Percentiles rank a stretch among this genome's conserved stretches.
These are phyloP conservation scores for Pyrus pyrifolia DNA, from an alignment of 306 rosid species.

Conservation along the genomic window DNA sequence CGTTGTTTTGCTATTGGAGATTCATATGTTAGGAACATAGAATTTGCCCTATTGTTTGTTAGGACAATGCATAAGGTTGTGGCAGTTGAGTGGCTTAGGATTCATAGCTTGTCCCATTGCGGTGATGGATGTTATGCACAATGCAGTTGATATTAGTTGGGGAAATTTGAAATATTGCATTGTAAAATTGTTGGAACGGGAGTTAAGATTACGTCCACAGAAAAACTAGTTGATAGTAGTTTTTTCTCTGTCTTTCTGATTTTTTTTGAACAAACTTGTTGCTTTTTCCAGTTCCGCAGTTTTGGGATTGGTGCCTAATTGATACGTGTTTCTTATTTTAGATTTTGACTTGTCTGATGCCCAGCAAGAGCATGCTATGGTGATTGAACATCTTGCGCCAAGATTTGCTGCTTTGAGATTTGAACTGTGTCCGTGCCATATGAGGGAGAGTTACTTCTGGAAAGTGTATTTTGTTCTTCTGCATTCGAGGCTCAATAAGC, in stretches of 20 bases:
- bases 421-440: slow-evolving; percentile 92
- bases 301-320: slow-evolving; percentile 16
- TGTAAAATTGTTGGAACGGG: background rate
- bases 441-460: slow-evolving; percentile 95
- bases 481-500: slow-evolving; percentile 82
- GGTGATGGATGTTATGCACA: background rate
- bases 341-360: slow-evolving; percentile 83
- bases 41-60: background rate
- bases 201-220: background rate
- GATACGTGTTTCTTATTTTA: slow-evolving; percentile 28
- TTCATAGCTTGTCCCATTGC: background rate
- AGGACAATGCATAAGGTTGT: background rate
- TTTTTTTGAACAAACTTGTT: slow-evolving; percentile 1
- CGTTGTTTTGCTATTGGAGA: background rate
- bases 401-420: slow-evolving; percentile 91
- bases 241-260: background rate
- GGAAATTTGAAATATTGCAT: background rate
- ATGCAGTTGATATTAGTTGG: background rate
- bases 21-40: background rate
- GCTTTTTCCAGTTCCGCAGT: background rate
- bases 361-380: slow-evolving; percentile 66
- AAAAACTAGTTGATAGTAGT: background rate
- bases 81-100: background rate
- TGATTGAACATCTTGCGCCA: slow-evolving; percentile 68
- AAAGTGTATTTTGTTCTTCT: slow-evolving; percentile 92